Evolutionary conservation across 352 stramenopile genomes (phyloP).

Genomic region (Peronospora tabacina): DNA sequence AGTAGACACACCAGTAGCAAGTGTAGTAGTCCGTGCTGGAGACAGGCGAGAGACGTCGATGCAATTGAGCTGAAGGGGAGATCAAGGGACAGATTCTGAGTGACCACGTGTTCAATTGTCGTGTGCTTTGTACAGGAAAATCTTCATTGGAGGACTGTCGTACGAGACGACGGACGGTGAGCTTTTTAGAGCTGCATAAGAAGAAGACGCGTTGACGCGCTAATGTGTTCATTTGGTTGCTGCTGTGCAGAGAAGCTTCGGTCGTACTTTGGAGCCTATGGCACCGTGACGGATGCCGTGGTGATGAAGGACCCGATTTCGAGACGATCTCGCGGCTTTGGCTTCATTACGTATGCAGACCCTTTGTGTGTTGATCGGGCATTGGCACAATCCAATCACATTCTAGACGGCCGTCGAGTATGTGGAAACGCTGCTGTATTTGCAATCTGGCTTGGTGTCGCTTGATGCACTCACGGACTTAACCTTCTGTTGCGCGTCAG

Average conservation of each 20-base stretch:
- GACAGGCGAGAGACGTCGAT: no score
- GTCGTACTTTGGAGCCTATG: conserved; percentile 86
- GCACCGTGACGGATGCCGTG: conserved; percentile 85
- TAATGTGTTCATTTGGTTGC: conserved; percentile 2
- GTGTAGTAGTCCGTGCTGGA: background rate
- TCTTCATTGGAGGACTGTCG: conserved; percentile 86
- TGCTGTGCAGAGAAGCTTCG: conserved; percentile 75
- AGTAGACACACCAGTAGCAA: conserved; percentile 2
- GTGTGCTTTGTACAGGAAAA: conserved; percentile 60
- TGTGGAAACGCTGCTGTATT: conserved; percentile 9
- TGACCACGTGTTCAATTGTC: conserved; percentile 9
- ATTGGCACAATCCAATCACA: conserved; percentile 85
- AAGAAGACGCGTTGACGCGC: background rate
- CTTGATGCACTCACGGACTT: conserved; percentile 7
- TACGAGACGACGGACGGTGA: conserved; percentile 87
- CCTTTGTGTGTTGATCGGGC: conserved; percentile 82
- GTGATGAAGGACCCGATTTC: conserved; percentile 92
- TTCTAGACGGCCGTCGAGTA: conserved; percentile 85
- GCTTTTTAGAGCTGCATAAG: conserved; percentile 1
- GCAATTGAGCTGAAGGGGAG: background rate
- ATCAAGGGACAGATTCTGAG: background rate
- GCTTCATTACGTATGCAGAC: conserved; percentile 92
- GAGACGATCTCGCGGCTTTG: conserved; percentile 84
- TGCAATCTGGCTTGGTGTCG: background rate
- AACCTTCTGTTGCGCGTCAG: conserved; percentile 28